Evolutionary conservation across 2,329 filamentous ascomycete species (phyloP), one percentile per base, ranked within the genome.

Genomic region (Claviceps pusilla): DNA sequence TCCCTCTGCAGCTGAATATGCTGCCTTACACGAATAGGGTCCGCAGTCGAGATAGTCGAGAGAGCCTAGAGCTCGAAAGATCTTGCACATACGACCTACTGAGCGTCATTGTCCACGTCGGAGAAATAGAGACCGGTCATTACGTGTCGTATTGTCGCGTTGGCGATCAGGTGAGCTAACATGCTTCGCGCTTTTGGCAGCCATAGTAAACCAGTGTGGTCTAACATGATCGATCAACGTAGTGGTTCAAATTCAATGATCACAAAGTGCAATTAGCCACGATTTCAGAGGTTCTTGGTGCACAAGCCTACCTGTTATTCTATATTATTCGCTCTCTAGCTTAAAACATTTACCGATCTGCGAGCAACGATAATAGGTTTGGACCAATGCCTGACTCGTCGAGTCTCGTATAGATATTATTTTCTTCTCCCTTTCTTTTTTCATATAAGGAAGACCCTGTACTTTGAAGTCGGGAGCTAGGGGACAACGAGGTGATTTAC

Each of bases 201-300:
- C 9, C 3, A 35, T 57, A 16, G 60, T 12, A 14, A 48, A 47
- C 24, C 19, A 35, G 19, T 31, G 28, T 4, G 19, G 29, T 35
- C 37, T 52, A 24, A 53, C 41, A 45, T 35, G n/a, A 29, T 48
- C 11, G 14, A 37, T 28, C 10, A 43, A 19, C 31, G 4, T 45
- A 95, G 78, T 97, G 91, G 91, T 95, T 95, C 68, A 82, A 87
- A 54, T 96, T 96, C 70, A 94, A 97, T 64, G 91, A 97, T 65
- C 90, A 93, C 66, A 89, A 89, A 66, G 91, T 97, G 29, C 87
- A 90, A 57, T 66, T 90, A 54, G 91, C 88, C 2, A 82, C 81
- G 49, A 85, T 93, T 65, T 86, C 86, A 5, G 88, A 96, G 56
- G 91, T 97, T 3, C 75, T 97, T 46, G 79, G 79, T 35, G 87